Evolutionary conservation across 805 yeast genomes (phyloP), one percentile per base, ranked within the genome.

Genomic region (Tetrapisispora phaffii): DNA sequence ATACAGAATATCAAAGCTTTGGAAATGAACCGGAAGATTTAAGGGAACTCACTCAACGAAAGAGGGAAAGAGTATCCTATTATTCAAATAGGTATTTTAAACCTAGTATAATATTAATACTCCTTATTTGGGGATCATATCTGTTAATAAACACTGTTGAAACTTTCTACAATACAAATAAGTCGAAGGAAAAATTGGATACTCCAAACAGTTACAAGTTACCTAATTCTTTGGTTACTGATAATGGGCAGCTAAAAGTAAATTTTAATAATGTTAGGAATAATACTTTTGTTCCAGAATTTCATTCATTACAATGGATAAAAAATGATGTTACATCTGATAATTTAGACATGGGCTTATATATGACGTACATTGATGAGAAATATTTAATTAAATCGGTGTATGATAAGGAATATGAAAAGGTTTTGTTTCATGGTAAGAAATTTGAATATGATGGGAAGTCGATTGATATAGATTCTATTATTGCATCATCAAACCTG

Each of bases 221-320:
- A 1, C 45, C 45, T 7, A 24, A 37, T 23, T 15, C 41, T 8
- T 17, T 17, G 15, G 21, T 37, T 4, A 55, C 58, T 8, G 44
- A 49, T 2, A 52, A 56, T 44, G 62, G 61, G 1, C 42, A 39
- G 5, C 39, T 53, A 33, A 56, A 60, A 33, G 57, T 75, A 8
- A 58, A 69, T 0, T 72, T 78, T 42, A 64, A 67, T 1, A 66
- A 68, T 34, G 65, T 71, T 2, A 71, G 90, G 50, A 74, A 75
- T 42, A 78, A 78, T 1, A 69, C 74, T 3, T 83, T 83, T 53
- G 49, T 58, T 0, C 82, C 93, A 0, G 62, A 66, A 15, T 62
- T 56, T 41, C 74, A 76, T 49, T 60, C 73, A 8, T 68, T 86
- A 28, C 90, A 83, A 59, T 86, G 95, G 95, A 75, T 85, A 38